phyloP scores from a whole-genome alignment of 208 protist species.

The Trypanosomatidae sp. region DNA sequence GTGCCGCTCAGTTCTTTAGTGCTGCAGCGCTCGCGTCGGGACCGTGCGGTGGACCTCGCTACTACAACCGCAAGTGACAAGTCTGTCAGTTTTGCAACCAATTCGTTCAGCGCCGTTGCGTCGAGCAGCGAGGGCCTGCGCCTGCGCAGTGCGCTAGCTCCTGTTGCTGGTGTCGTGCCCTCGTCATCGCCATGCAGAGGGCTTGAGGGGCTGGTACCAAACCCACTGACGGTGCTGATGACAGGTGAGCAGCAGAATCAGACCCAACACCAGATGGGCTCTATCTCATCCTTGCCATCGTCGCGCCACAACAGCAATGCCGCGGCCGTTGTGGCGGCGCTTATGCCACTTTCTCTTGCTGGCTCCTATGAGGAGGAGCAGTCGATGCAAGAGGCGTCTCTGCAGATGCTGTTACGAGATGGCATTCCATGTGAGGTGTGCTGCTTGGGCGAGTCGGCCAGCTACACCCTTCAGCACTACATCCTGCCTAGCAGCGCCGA shows the following conservation, averaged over 20 bases:
- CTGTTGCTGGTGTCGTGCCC: background rate
- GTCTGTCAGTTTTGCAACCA: background rate
- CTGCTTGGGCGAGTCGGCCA: conserved; percentile 41
- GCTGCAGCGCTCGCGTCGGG: conserved; percentile 4
- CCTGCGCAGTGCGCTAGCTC: background rate
- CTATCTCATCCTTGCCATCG: conserved; percentile 10
- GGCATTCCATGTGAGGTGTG: conserved; percentile 71
- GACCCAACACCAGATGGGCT: background rate
- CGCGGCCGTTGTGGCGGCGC: conserved; percentile 11
- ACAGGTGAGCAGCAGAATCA: conserved; percentile 8
- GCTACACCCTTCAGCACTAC: conserved; percentile 28
- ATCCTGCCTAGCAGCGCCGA: conserved; percentile 26
- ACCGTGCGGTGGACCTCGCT: background rate
- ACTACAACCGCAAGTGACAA: background rate
- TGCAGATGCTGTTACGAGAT: conserved; percentile 63
- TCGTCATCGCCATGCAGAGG: background rate
- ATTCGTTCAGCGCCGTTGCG: background rate
- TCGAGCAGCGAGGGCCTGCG: conserved; percentile 7
- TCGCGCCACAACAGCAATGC: background rate
- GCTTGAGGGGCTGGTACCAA: conserved; percentile 11
- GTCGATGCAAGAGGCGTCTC: conserved; percentile 49
- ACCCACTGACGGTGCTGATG: conserved; percentile 18
- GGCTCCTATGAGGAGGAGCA: conserved; percentile 67
- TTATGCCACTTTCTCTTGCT: conserved; percentile 41
- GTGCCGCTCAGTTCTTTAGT: conserved; percentile 1